phyloP scores from a whole-genome alignment of 305 asterid genomes.

The Caryopteris hybrid region DNA sequence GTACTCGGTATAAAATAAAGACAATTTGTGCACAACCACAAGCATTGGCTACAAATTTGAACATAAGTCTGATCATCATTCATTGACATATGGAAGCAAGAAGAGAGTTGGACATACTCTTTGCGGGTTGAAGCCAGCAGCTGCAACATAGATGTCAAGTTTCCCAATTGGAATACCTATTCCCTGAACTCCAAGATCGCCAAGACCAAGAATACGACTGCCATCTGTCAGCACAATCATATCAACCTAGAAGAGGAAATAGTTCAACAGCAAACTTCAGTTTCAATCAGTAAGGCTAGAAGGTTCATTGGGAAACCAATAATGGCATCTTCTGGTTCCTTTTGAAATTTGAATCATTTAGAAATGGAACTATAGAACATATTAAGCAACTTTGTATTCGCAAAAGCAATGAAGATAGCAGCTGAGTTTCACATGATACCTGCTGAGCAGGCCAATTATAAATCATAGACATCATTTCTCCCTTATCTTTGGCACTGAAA shows the following conservation, averaged over 20 bases:
- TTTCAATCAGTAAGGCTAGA: constrained; percentile 3
- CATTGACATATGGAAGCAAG: constrained; percentile 12
- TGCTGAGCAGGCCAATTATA: constrained; percentile 90
- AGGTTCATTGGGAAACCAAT: not conserved
- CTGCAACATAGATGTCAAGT: constrained; percentile 99
- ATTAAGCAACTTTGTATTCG: not conserved
- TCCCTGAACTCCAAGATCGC: constrained; percentile 99
- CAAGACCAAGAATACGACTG: constrained; percentile 98
- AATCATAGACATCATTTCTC: constrained; percentile 99
- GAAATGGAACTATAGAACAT: not conserved
- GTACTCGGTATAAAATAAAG: not conserved
- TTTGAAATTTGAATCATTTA: not conserved
- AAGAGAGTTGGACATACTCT: constrained; percentile 51
- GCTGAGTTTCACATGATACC: constrained; percentile 38
- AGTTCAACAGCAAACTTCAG: constrained; percentile 19
- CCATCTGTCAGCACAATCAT: constrained; percentile 99
- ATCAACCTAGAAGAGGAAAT: constrained; percentile 63
- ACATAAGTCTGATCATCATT: constrained; percentile 3
- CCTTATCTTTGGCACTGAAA: constrained; percentile 98
- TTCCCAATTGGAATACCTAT: constrained; percentile 97
- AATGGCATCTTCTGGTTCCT: not conserved
- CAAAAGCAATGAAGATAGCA: constrained; percentile 4
- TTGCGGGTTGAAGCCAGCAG: constrained; percentile 99
- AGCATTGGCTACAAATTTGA: constrained; percentile 3
- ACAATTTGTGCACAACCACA: not conserved